Evolutionary conservation across 441 rosid genomes (phyloP).

Genomic region (Euphorbia celastroides): DNA sequence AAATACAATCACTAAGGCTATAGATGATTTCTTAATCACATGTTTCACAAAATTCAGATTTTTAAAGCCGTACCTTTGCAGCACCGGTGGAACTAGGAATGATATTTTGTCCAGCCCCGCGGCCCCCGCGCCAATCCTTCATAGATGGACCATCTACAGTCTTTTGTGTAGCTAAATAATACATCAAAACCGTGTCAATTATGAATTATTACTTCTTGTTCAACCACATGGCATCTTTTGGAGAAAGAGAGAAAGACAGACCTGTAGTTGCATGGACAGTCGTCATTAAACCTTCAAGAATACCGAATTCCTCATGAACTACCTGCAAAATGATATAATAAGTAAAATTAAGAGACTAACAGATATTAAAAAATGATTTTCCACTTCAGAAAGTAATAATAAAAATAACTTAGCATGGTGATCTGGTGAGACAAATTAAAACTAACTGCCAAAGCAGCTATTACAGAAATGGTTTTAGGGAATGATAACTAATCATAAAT

Average conservation of each 20-base stretch:
- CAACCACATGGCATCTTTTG: conserved; percentile 1
- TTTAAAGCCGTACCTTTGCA: conserved; percentile 62
- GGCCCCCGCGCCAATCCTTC: conserved; percentile 99
- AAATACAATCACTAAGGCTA: conserved; percentile 8
- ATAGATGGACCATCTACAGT: conserved; percentile 97
- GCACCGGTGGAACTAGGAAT: conserved; percentile 99
- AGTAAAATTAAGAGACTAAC: background rate
- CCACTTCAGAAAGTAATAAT: background rate
- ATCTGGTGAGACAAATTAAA: background rate
- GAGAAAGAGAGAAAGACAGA: conserved; percentile 19
- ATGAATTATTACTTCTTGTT: background rate
- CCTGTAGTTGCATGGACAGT: conserved; percentile 99
- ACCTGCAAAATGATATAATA: conserved; percentile 42
- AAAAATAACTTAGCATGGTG: background rate
- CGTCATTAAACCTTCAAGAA: conserved; percentile 95
- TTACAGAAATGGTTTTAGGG: background rate
- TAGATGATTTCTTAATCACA: background rate
- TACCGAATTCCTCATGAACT: conserved; percentile 95
- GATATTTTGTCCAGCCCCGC: conserved; percentile 97
- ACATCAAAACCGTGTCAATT: conserved; percentile 16
- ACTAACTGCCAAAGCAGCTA: background rate
- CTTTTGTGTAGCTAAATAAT: conserved; percentile 80
- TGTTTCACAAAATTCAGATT: background rate
- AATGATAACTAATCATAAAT: background rate
- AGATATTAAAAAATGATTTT: background rate